A percentile compares a stretch with the other conserved stretches of the same genome.
Evolutionary conservation across 768 basidiomycete species (phyloP).

Genomic region (Aureoboletus auriporus): DNA sequence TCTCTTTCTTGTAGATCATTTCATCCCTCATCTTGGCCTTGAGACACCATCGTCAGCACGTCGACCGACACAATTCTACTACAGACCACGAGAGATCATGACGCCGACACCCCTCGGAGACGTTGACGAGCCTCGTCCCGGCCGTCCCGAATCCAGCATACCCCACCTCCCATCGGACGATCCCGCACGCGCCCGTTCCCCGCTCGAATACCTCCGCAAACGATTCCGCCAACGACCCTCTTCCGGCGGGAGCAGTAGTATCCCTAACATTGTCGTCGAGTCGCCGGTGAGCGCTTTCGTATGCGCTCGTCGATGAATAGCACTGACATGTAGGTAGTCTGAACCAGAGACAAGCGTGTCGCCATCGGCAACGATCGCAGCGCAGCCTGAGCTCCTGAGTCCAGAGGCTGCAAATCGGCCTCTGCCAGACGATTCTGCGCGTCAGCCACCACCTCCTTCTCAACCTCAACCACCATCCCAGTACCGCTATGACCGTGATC

Average conservation of each 20-base stretch:
- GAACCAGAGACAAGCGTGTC: slow-evolving; percentile 37
- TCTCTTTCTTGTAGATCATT: background rate
- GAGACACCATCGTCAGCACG: slow-evolving; percentile 17
- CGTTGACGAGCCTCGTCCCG: slow-evolving; percentile 13
- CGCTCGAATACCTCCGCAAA: slow-evolving; percentile 22
- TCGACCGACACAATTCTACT: slow-evolving; percentile 12
- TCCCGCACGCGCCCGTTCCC: slow-evolving; percentile 14
- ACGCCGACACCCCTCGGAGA: slow-evolving; percentile 25
- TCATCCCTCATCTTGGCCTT: background rate
- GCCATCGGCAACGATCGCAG: slow-evolving; percentile 20
- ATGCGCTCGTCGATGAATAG: too few relatives aligned
- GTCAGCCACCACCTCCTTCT: background rate
- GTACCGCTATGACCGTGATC: slow-evolving; percentile 9
- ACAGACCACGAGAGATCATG: slow-evolving; percentile 31
- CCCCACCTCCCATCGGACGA: slow-evolving; percentile 2
- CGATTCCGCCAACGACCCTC: slow-evolving; percentile 27
- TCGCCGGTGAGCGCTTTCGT: slow-evolving; percentile 37
- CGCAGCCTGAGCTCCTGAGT: slow-evolving; percentile 41
- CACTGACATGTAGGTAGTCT: slow-evolving; percentile 27
- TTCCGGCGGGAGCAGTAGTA: slow-evolving; percentile 28
- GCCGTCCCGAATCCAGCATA: slow-evolving; percentile 9
- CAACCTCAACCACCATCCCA: background rate
- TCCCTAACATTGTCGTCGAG: slow-evolving; percentile 43
- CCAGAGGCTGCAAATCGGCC: slow-evolving; percentile 36
- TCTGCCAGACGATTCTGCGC: slow-evolving; percentile 16